phyloP scores from a whole-genome alignment of 2,329 filamentous ascomycete genomes.

The Bisporella sp. region DNA sequence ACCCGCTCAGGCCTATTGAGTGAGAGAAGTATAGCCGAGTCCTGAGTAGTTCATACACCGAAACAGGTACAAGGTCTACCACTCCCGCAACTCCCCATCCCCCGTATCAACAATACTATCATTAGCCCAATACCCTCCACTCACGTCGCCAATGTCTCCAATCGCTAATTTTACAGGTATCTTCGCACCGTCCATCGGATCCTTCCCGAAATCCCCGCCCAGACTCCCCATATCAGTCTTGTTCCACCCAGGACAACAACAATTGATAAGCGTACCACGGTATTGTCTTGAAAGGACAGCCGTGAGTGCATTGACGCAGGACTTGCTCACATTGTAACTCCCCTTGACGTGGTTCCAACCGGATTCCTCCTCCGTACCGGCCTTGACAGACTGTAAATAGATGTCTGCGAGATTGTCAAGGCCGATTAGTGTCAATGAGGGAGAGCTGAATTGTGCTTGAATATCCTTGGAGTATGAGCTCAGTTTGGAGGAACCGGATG shows the following conservation, averaged over 20 bases:
- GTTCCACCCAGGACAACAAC: conserved; percentile 5
- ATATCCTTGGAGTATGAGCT: too few relatives aligned
- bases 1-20: too few relatives aligned
- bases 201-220: conserved; percentile 1
- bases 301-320: conserved; percentile 4
- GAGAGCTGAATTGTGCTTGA: too few relatives aligned
- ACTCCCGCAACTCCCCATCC: conserved; percentile 4
- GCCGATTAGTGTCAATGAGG: too few relatives aligned
- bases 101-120: conserved; percentile 5
- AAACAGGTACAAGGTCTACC: background rate
- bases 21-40: too few relatives aligned
- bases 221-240: conserved; percentile 4
- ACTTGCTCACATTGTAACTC: conserved; percentile 3
- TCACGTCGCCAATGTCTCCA: conserved; percentile 1
- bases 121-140: conserved; percentile 5
- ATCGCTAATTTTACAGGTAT: conserved; percentile 4
- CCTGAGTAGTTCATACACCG: too few relatives aligned
- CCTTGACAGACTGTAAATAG: too few relatives aligned
- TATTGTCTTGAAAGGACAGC: conserved; percentile 4
- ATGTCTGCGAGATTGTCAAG: too few relatives aligned
- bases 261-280: conserved; percentile 3
- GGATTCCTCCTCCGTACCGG: too few relatives aligned
- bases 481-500: too few relatives aligned
- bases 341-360: too few relatives aligned
- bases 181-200: conserved; percentile 2